Base-by-base conservation (phyloP, 2,329 filamentous ascomycete species). In the Phyllosticta paracitricarpa region DNA sequence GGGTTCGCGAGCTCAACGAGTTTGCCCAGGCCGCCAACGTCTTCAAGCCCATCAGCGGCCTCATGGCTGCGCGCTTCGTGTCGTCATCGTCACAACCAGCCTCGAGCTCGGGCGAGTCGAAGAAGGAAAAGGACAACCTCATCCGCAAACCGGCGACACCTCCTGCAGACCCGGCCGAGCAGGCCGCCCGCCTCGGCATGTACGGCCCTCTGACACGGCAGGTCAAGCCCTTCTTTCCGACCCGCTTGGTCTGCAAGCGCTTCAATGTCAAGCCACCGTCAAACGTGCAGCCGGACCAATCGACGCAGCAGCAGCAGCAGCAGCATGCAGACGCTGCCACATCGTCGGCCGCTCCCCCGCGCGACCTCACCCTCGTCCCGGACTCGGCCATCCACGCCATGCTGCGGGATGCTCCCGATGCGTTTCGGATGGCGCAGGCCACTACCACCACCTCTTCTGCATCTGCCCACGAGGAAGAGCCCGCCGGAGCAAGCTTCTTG, bases 11-110 rank as follows among this genome's bases (percentile, higher is more conserved):
- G 72, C 78, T 96, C 59, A 78, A 81, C 54, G 85, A 99, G 68
- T 97, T 96, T 69, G 79, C 83, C 12, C 83, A 86, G 61, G 87
- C 86, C 4, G 87, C 87, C 0, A 78, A 85, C 66, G 86, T 97
- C 22, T 99, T 97, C 78, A 93, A 89, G 71, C 94, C 94, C 0
- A 89, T 96, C 77, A 90, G 89, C 2, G 91, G 91, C 0, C 81
- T 90, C 64, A 97, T 99, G 91, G 94, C 93, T 17, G 91, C 89
- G 22, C 86, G 93, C 0, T 99, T 99, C 72, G 97, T 91, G 0
- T 87, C 89, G 1, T 83, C 85, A 0, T 83, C 84, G 8, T 71
- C 75, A 3, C 73, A 75, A 51, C 66, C 71, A 9, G 71, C 76
- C 1, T 74, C 77, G 1, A 74, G 66, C 59, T 63, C 62, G 4